Base-by-base conservation (phyloP, 331 rosid species). In the Spiraea crenata region DNA sequence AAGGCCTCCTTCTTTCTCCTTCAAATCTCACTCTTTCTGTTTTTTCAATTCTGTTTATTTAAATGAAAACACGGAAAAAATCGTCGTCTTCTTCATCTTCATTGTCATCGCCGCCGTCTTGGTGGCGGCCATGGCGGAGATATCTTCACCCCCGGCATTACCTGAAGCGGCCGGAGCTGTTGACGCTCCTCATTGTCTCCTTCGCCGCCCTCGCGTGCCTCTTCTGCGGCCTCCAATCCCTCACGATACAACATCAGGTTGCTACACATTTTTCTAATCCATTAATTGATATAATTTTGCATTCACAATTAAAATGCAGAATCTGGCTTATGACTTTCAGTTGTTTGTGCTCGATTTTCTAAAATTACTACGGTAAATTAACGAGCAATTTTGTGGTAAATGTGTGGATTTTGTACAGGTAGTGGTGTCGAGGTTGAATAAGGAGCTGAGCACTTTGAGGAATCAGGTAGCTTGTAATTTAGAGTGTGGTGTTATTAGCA, bases 111-210 rank as follows among this genome's bases (percentile, higher is more conserved):
- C 25, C 68, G 59, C 39, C 77, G 4, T 65, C 82, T 3, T 74
- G 81, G 45, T 45, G 76, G 61, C n/a, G 55, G 57, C 67, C 76
- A 3, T 47, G 63, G 46, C 59, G 82, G 73, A 73, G 79, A 9
- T 84, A 69, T 67, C 13, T 86, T 56, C 82, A 78, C 60, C 87
- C 87, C 41, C 82, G 77, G 25, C 76, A 78, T 77, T 78, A 78
- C 74, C 42, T 80, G 0, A 80, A 78, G 76, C 80, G 85, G 72
- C 80, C 87, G 42, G 77, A 58, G 63, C 79, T 84, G 42, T 51
- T 80, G 0, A 75, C 84, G 5, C 57, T 84, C 38, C 4, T 82
- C 14, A 6, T 84, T 64, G 0, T 80, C 76, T 9, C 79, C 50
- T 65, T 77, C 51, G 34, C 84, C 20, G 70, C 77, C 2, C 47